These are phyloP conservation scores for Penicillium taxi DNA, from an alignment of 495 filamentous ascomycete genomes.

Conservation along the genomic window DNA sequence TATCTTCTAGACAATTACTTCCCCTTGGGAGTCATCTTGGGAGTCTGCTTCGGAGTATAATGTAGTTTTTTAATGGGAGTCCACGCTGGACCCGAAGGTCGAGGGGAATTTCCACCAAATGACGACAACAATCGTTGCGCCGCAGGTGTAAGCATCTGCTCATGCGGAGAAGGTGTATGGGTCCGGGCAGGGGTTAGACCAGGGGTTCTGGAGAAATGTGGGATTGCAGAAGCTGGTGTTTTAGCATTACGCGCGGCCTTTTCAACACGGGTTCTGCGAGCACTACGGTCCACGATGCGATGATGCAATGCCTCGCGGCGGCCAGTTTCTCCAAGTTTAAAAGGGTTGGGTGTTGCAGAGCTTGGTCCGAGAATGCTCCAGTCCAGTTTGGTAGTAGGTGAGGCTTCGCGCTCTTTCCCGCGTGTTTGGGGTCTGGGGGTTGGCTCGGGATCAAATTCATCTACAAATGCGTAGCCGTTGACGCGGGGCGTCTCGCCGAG, in stretches of 20 bases:
- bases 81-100: slow-evolving; percentile 32
- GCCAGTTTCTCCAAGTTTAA: slow-evolving; percentile 67
- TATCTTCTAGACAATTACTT: too few species aligned
- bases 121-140: slow-evolving; percentile 67
- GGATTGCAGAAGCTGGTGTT: slow-evolving; percentile 53
- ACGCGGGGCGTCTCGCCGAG: slow-evolving; percentile 81
- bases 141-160: slow-evolving; percentile 55
- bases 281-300: slow-evolving; percentile 81
- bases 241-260: slow-evolving; percentile 41
- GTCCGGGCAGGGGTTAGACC: slow-evolving; percentile 42
- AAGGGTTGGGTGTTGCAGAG: slow-evolving; percentile 67
- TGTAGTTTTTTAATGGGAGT: too few species aligned
- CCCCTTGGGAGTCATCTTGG: too few species aligned
- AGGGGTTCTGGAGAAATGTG: slow-evolving; percentile 71
- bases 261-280: slow-evolving; percentile 59
- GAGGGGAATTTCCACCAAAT: slow-evolving; percentile 47
- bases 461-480: slow-evolving; percentile 90
- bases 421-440: slow-evolving; percentile 41
- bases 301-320: slow-evolving; percentile 78
- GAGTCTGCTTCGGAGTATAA: too few species aligned
- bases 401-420: too few species aligned
- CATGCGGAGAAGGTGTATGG: slow-evolving; percentile 5
- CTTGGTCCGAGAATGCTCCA: slow-evolving; percentile 45
- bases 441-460: slow-evolving; percentile 62
- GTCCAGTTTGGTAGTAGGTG: slow-evolving; percentile 14